Conservation (phyloP, 2,329 filamentous ascomycete species). For the Xenosphaeropsis pyriputrescens region DNA sequence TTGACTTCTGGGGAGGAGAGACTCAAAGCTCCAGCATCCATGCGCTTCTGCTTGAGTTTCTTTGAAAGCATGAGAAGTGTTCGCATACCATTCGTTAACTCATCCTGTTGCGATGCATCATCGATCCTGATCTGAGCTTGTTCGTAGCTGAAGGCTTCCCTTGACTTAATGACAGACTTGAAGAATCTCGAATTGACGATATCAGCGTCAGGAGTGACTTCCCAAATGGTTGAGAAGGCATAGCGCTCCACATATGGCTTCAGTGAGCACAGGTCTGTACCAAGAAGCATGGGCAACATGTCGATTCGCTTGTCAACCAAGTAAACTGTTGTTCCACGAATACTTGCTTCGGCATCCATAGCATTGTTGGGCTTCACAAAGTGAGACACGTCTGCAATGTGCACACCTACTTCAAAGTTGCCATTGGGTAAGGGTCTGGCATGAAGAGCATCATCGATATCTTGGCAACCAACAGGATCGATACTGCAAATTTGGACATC, state of each 20-base stretch:
- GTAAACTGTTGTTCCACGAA: slow-evolving; percentile 92
- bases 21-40: slow-evolving; percentile 89
- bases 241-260: slow-evolving; percentile 96
- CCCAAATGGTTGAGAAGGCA: slow-evolving; percentile 79
- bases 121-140: slow-evolving; percentile 90
- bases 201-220: slow-evolving; percentile 72
- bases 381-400: slow-evolving; percentile 98
- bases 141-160: slow-evolving; percentile 96
- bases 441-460: slow-evolving; percentile 96
- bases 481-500: slow-evolving; percentile 91
- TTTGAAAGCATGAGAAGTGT: slow-evolving; percentile 78
- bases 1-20: slow-evolving; percentile 96
- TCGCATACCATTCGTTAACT: slow-evolving; percentile 81
- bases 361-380: slow-evolving; percentile 95
- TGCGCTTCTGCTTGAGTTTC: slow-evolving; percentile 85
- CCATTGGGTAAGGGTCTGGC: slow-evolving; percentile 75
- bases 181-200: slow-evolving; percentile 80
- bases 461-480: slow-evolving; percentile 87
- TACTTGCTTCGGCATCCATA: slow-evolving; percentile 91
- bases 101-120: slow-evolving; percentile 73
- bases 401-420: slow-evolving; percentile 90
- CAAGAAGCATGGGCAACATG: slow-evolving; percentile 94
- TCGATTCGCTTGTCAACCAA: slow-evolving; percentile 98
- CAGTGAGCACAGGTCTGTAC: slow-evolving; percentile 89
- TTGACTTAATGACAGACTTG: slow-evolving; percentile 93